These are phyloP conservation scores for Botrytis pseudocinerea DNA, from an alignment of 2,329 filamentous ascomycete genomes.

Conservation along the genomic window DNA sequence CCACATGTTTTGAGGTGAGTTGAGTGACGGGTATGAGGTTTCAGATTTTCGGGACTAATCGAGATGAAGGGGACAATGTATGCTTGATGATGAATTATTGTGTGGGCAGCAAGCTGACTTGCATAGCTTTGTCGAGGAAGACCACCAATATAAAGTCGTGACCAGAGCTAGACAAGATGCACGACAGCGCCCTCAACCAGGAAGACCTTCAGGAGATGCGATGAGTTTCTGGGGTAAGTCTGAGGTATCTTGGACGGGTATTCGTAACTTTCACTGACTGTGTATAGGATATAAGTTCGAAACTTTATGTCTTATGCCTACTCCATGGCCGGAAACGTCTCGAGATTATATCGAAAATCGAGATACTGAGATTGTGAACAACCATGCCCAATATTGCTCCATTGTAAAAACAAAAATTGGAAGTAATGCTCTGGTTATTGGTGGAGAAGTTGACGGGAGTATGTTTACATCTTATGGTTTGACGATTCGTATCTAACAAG, in stretches of 20 bases:
- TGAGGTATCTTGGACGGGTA: not conserved
- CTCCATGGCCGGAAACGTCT: conserved; percentile 70
- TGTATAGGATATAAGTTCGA: conserved; percentile 91
- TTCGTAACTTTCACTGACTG: conserved; percentile 17
- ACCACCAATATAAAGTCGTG: conserved; percentile 70
- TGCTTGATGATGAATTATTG: conserved; percentile 20
- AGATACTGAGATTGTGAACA: conserved; percentile 72
- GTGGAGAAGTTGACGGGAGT: conserved; percentile 92
- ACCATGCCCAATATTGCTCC: conserved; percentile 93
- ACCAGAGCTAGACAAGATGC: conserved; percentile 59
- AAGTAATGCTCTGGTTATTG: conserved; percentile 71
- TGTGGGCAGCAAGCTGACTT: conserved; percentile 27
- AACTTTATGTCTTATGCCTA: conserved; percentile 73
- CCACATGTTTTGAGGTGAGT: conserved; percentile 79
- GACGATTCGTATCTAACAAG: conserved; percentile 16
- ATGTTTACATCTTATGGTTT: conserved; percentile 32
- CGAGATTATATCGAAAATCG: conserved; percentile 79
- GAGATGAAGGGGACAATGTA: conserved; percentile 55
- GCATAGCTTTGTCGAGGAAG: conserved; percentile 86
- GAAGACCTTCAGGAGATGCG: conserved; percentile 66
- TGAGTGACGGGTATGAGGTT: not conserved
- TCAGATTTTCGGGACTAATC: conserved; percentile 26
- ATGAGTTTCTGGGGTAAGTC: conserved; percentile 90
- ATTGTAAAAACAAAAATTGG: conserved; percentile 88
- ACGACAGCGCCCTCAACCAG: conserved; percentile 48